A percentile compares a stretch with the other conserved stretches of the same genome.
Evolutionary conservation across 78 protist species (phyloP).

Genomic region (Fonticula alba): DNA sequence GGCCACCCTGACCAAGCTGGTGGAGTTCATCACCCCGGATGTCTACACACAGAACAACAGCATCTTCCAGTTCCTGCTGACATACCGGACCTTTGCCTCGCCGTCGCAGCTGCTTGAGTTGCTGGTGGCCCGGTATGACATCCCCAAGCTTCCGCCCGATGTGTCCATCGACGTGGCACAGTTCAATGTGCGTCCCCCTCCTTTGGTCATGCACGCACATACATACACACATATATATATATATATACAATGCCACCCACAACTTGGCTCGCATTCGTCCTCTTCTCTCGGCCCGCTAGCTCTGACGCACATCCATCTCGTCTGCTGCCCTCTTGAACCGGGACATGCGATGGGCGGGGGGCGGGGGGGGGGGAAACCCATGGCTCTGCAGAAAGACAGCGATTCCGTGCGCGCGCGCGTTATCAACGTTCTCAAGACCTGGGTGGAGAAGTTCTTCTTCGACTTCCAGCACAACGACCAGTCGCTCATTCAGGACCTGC

Average conservation of each 20-base stretch:
- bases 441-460: not conserved
- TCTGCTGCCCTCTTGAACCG: too few species aligned
- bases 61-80: not conserved
- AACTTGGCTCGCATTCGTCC: too few species aligned
- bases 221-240: too few species aligned
- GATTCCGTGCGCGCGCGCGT: not conserved
- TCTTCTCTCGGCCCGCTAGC: too few species aligned
- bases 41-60: not conserved
- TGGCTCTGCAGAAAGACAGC: not conserved
- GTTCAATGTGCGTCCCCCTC: not conserved
- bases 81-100: not conserved
- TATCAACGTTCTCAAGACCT: not conserved
- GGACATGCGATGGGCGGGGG: too few species aligned
- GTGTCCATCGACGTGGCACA: not conserved
- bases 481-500: not conserved
- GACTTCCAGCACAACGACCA: not conserved
- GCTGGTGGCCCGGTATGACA: not conserved
- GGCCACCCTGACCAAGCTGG: not conserved
- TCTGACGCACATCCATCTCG: too few species aligned
- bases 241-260: too few species aligned
- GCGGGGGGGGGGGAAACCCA: too few species aligned
- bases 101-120: not conserved
- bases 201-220: too few species aligned
- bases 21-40: not conserved
- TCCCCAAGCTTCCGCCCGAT: not conserved